Base-by-base conservation (phyloP, 139 green algal genomes). In the Pycnococcus provasolii region DNA sequence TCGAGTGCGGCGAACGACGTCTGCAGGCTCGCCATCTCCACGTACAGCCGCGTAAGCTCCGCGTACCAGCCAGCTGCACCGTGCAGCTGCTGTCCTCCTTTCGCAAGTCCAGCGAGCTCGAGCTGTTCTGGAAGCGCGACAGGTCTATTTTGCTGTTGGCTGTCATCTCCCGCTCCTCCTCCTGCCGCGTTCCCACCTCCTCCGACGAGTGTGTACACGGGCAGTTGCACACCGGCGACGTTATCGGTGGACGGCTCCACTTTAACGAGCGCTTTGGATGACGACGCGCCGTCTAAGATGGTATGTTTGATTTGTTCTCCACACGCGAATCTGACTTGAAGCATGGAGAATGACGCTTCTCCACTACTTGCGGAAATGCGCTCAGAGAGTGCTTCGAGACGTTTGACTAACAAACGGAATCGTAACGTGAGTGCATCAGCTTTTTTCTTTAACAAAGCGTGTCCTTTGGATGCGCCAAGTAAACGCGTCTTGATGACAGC, bases 381-480 rank as follows among this genome's bases (percentile, higher is more conserved):
- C 51, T 90, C 71, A 81, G 99, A 99, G 9, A 86, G 83, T 8
- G 94, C 75, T 43, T 97, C 83, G 53, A 99, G 98, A 58, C 44
- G 4, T 37, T 66, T 69, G 8, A 74, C 54, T 63, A 73, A 53
- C 81, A 81, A 75, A 6, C 86, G 75, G 62, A 91, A 93, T 3
- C 87, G 83, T 78, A 97, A 84, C 9, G 88, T 96, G 55, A 99
- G 78, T 3, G 94, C 94, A 74, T 99, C 94, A 2, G 90, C 93
- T 69, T 99, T 99, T 83, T 99, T 99, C 80, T 99, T 99, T 37
- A 99, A 80, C 58, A 99, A 81, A 46, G 87, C 84, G 67, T 97
- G 90, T 1, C 92, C 92, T 72, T 96, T 96, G 26, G 85, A 91
- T 1, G 92, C 92, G 13, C 89, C 92, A 1, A 81, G 61, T 11